Evolutionary conservation across 2,329 filamentous ascomycete species (phyloP), one percentile per base, ranked within the genome.

Genomic region (Fusarium buharicum): DNA sequence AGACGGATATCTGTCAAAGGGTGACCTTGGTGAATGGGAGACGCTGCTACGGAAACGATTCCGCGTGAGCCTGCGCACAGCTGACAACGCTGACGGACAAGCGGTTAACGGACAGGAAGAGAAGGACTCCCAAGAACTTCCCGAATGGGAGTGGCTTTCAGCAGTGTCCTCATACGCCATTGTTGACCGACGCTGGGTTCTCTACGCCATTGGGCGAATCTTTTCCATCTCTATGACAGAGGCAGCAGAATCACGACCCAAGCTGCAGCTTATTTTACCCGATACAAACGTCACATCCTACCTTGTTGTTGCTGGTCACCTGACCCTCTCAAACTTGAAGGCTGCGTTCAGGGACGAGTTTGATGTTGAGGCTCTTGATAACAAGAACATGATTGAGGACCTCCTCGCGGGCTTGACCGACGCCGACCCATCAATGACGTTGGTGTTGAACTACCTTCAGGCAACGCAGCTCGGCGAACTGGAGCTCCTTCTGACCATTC

Each of bases 401-500:
- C 79, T 93, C 4, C 82, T 91, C 18, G 76, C 81, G 39, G 80
- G 87, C 39, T 77, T 93, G 33, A 82, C 84, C 1, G 81, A 87
- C 44, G 80, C 88, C n/a, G 90, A 93, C 67, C 84, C 86, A 3
- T 86, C 87, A 30, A 83, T 92, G 73, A 84, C 87, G 46, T 78
- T 92, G 3, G 79, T 93, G 34, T 81, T 88, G 38, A 84, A 83
- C 51, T 86, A 91, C 55, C 78, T 93, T 7, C 84, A 85, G 34
- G 82, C 83, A 6, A 90, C 89, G 8, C 85, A 86, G 67, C 81
- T 92, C 16, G 85, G 86, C 4, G 80, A 89, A 36, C 77, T 82
- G 4, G 90, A 93, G 71, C 79, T 93, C 6, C 81, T 92, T 2
- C 78, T 88, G 52, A 84, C 87, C 4, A 84, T 93, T 48, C 84